Conservation (phyloP, 352 stramenopile genomes). For the Paralagenidium karlingii region DNA sequence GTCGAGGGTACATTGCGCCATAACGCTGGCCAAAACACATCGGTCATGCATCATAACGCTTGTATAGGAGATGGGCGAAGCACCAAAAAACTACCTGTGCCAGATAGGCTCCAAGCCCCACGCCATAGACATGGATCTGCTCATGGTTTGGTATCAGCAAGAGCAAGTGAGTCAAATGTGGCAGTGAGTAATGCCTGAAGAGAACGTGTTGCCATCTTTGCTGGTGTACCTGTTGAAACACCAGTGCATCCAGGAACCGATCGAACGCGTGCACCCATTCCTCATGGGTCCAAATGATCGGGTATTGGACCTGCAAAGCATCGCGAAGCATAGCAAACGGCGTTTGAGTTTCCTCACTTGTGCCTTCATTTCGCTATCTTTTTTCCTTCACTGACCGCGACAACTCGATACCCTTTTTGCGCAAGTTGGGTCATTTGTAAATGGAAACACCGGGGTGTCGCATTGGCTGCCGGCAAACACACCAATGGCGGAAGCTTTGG, state of each 20-base stretch:
- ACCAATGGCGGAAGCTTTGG: slow-evolving; percentile 23
- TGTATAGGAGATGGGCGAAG: neutral
- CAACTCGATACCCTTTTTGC: slow-evolving; percentile 45
- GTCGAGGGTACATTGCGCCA: slow-evolving; percentile 35
- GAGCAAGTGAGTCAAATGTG: neutral
- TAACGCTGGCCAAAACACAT: slow-evolving; percentile 23
- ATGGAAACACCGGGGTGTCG: slow-evolving; percentile 42
- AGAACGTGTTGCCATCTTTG: neutral
- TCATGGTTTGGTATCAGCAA: no score
- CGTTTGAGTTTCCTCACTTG: no score
- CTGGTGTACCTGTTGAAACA: slow-evolving; percentile 17
- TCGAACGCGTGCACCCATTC: slow-evolving; percentile 77
- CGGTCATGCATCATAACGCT: no score
- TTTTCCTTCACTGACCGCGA: slow-evolving; percentile 20
- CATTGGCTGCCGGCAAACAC: slow-evolving; percentile 46
- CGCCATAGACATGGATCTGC: slow-evolving; percentile 54
- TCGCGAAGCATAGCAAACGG: neutral
- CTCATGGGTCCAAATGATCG: slow-evolving; percentile 64
- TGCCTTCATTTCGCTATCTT: neutral
- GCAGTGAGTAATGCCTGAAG: neutral
- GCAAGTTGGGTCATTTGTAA: slow-evolving; percentile 30
- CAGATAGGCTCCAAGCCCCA: slow-evolving; percentile 55
- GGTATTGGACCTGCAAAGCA: slow-evolving; percentile 35
- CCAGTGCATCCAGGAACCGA: slow-evolving; percentile 53
- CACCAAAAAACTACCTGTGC: slow-evolving; percentile 24